Evolutionary conservation across 768 basidiomycete genomes (phyloP), one percentile per base, ranked within the genome.

Genomic region (Suillus discolor): DNA sequence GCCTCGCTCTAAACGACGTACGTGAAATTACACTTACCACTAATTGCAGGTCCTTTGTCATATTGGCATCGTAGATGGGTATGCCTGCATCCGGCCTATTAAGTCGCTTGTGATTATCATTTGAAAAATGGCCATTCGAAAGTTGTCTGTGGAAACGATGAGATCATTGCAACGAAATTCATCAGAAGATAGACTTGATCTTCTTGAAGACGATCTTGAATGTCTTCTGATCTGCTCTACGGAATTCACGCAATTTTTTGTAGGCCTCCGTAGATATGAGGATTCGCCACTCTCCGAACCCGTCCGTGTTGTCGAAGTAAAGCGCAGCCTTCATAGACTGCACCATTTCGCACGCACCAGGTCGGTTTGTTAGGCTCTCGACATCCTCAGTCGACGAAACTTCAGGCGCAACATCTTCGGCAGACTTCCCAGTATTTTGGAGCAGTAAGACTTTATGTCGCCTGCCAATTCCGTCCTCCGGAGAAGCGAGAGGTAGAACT

Each of bases 61-160:
- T 85, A 71, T 89, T 90, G 0, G 90, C 90, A 70, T 90, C 89
- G 62, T 82, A 90, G 12, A 91, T 82, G 0, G 89, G 87, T 3
- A 91, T 74, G 1, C 83, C 82, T 16, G 74, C 73, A 15, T 78
- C 75, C 1, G 72, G 61, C 0, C 82, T 81, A 25, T 79, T 85
- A 13, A 90, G 75, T 7, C 82, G 75, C 73, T 89, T 89, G 68
- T 90, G 88, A 67, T 91, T 91, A 64, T 88, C 86, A 13, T 81
- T 79, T 1, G 89, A 90, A 69, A 92, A 91, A 63, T 87, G 83
- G 0, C 90, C 90, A 4, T 84, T 82, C 0, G 90, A 92, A 12
- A 92, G 80, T 66, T 91, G 87, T 71, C 90, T 91, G 54, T 38
- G 34, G 42, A 6, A 8, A 42, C 3, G 6, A 42, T 65, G 51